Conservation (phyloP, 805 yeast genomes). For the Ogataea neopini region DNA sequence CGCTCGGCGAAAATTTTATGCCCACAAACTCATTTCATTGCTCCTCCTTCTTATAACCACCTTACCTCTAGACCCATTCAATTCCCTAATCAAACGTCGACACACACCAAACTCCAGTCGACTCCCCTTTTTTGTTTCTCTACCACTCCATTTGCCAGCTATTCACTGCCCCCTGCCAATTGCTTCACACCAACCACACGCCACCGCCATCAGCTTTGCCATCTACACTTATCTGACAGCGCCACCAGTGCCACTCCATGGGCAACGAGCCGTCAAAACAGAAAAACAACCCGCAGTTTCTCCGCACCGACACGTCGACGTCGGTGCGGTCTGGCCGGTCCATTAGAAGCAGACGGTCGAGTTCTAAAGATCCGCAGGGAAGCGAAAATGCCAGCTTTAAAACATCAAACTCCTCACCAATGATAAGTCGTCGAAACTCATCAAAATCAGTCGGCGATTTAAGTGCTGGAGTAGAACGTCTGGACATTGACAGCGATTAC, state of each 20-base stretch:
- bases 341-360: slow-evolving; percentile 31
- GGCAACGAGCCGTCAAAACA: slow-evolving; percentile 38
- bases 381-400: slow-evolving; percentile 25
- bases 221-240: not conserved
- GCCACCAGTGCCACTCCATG: slow-evolving; percentile 20
- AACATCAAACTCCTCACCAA: slow-evolving; percentile 27
- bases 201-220: not conserved
- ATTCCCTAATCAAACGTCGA: not conserved
- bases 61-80: not conserved
- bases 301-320: slow-evolving; percentile 34
- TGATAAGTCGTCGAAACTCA: slow-evolving; percentile 30
- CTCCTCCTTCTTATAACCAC: not conserved
- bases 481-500: slow-evolving; percentile 21
- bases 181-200: not conserved
- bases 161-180: not conserved
- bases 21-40: slow-evolving; percentile 5
- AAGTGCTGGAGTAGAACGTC: slow-evolving; percentile 18
- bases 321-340: slow-evolving; percentile 34
- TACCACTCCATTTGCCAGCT: not conserved
- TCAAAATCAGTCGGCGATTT: slow-evolving; percentile 25
- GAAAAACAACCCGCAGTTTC: slow-evolving; percentile 27
- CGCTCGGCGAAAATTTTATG: slow-evolving; percentile 9
- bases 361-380: slow-evolving; percentile 16
- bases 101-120: not conserved
- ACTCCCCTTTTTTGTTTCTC: not conserved